phyloP scores from a whole-genome alignment of 176 grass and related monocot genomes.

The Ananas comosus region DNA sequence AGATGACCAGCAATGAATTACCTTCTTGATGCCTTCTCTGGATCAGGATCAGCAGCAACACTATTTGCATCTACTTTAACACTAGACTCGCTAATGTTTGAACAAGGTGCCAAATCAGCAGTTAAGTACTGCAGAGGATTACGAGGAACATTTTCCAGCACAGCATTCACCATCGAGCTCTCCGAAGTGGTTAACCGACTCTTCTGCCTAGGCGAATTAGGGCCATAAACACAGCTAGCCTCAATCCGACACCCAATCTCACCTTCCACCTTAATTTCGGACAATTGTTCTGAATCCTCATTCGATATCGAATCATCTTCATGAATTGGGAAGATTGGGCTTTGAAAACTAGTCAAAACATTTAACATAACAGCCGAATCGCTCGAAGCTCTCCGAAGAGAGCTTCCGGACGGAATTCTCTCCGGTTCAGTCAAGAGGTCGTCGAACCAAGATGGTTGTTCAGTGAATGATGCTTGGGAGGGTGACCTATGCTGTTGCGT shows the following conservation, averaged over 20 bases:
- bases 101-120: conserved; percentile 22
- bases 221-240: conserved; percentile 69
- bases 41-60: conserved; percentile 36
- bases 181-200: conserved; percentile 58
- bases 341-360: conserved; percentile 28
- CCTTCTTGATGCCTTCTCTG: conserved; percentile 77
- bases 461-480: conserved; percentile 34
- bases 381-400: conserved; percentile 71
- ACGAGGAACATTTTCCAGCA: conserved; percentile 74
- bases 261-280: conserved; percentile 13
- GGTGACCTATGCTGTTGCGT: conserved; percentile 49
- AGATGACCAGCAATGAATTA: conserved; percentile 15
- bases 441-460: conserved; percentile 67
- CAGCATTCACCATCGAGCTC: conserved; percentile 75
- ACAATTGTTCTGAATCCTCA: conserved; percentile 14
- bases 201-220: conserved; percentile 87
- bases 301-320: conserved; percentile 34
- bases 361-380: conserved; percentile 78
- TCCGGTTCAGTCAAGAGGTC: conserved; percentile 64
- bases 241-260: conserved; percentile 40
- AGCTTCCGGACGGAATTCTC: conserved; percentile 27
- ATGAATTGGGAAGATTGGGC: conserved; percentile 28
- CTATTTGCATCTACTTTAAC: conserved; percentile 28
- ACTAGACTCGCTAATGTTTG: conserved; percentile 24
- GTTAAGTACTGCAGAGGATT: conserved; percentile 77